Percentiles rank a stretch among this genome's conserved stretches.
Conservation (phyloP, 1,284 basidiomycete genomes). For the Mycena citricolor region DNA sequence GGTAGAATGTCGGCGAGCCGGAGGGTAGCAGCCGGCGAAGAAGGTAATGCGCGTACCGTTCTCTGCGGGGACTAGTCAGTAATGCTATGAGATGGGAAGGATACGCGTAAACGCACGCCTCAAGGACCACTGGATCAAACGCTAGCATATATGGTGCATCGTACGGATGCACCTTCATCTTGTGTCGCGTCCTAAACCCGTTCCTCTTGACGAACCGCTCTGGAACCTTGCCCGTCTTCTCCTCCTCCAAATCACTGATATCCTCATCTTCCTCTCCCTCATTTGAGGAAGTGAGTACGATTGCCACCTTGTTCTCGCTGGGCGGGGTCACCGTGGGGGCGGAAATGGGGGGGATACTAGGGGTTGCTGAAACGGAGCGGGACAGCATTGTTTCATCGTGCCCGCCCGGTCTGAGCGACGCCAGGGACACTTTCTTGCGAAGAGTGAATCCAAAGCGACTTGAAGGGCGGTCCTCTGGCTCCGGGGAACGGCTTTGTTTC, state of each 20-base stretch:
- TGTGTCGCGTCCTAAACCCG: constrained; percentile 39
- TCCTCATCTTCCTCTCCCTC: constrained; percentile 17
- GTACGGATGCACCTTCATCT: constrained; percentile 57
- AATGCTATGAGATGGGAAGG: no score
- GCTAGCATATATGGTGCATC: constrained; percentile 65
- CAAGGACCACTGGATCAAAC: constrained; percentile 55
- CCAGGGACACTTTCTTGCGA: constrained; percentile 20
- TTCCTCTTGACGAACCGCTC: constrained; percentile 33
- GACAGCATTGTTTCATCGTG: constrained; percentile 5
- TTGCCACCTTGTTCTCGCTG: constrained; percentile 6
- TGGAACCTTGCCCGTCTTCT: constrained; percentile 6
- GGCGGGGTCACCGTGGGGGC: not conserved
- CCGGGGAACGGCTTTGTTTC: constrained; percentile 6
- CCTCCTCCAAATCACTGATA: constrained; percentile 10
- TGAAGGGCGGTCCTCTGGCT: constrained; percentile 13
- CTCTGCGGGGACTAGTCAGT: constrained; percentile 51
- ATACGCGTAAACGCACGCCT: constrained; percentile 50
- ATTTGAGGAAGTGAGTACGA: no score
- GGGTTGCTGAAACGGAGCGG: constrained; percentile 5
- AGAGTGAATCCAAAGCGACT: constrained; percentile 18
- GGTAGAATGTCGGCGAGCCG: constrained; percentile 58
- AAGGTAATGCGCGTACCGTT: constrained; percentile 52
- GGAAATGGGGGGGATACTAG: not conserved
- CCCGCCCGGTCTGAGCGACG: constrained; percentile 6
- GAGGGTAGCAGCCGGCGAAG: constrained; percentile 57